Evolutionary conservation across 1,284 basidiomycete species (phyloP).

Genomic region (Ceratobasidium sp.): DNA sequence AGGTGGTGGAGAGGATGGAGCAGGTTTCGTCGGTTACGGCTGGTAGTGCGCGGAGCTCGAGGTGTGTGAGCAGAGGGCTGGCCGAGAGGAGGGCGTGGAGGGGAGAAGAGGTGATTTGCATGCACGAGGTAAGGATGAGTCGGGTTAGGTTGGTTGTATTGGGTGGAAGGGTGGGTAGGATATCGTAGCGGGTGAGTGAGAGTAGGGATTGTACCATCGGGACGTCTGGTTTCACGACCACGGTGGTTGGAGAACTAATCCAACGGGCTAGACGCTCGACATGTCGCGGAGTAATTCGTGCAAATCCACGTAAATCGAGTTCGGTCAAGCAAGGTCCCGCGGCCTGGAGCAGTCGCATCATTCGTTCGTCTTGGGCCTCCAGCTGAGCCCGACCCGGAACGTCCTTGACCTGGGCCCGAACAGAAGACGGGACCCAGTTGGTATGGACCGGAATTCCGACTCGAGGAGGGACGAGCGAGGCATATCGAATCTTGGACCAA

Average conservation of each 20-base stretch:
- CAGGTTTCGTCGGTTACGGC: conserved; percentile 77
- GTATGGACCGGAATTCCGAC: neutral
- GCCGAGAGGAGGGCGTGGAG: conserved; percentile 74
- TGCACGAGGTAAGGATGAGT: conserved; percentile 80
- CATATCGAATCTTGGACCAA: conserved; percentile 68
- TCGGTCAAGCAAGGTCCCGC: conserved; percentile 71
- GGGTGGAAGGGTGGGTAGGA: conserved; percentile 20
- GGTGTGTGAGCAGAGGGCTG: conserved; percentile 64
- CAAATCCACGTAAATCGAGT: conserved; percentile 72
- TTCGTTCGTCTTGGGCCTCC: conserved; percentile 46
- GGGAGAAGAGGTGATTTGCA: conserved; percentile 64
- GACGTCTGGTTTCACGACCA: conserved; percentile 37
- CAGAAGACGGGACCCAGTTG: neutral
- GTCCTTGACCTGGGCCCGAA: conserved; percentile 7
- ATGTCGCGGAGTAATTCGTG: conserved; percentile 41
- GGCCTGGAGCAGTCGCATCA: conserved; percentile 58
- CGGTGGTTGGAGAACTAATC: neutral
- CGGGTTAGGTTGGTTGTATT: conserved; percentile 63
- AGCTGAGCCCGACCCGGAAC: neutral
- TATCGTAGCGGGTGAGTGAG: conserved; percentile 10
- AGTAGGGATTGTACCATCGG: conserved; percentile 3
- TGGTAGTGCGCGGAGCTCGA: conserved; percentile 71
- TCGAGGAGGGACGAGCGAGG: conserved; percentile 51
- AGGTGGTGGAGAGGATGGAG: conserved; percentile 65
- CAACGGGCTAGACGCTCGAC: neutral